Percentiles rank a stretch among this genome's conserved stretches.
Conservation (phyloP, 2,329 filamentous ascomycete genomes). For the Teratosphaeria viscida region DNA sequence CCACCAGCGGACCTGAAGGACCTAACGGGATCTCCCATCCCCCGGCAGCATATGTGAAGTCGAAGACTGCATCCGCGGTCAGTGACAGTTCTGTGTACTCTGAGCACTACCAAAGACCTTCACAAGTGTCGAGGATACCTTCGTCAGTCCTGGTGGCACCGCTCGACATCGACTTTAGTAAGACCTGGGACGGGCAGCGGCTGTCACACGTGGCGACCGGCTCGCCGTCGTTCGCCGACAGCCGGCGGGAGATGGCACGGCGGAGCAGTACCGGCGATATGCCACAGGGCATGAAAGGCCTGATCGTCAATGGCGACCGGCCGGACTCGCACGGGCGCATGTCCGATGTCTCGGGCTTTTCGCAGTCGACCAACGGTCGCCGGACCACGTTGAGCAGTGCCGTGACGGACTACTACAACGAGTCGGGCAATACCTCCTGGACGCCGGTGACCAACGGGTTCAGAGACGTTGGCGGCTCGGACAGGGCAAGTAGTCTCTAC, state of each 20-base stretch:
- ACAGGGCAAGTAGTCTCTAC: constrained; percentile 32
- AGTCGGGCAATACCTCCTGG: constrained; percentile 22
- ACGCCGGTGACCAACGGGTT: constrained; percentile 17
- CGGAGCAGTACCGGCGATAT: constrained; percentile 15
- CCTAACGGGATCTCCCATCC: constrained; percentile 25
- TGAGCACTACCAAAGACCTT: constrained; percentile 31
- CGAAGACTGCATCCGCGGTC: constrained; percentile 21
- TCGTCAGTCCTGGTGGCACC: constrained; percentile 62
- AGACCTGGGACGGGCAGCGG: constrained; percentile 46
- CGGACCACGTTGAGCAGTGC: constrained; percentile 17
- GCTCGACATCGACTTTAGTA: constrained; percentile 45
- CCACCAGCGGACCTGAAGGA: constrained; percentile 26
- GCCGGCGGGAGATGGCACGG: constrained; percentile 31
- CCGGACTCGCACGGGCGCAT: constrained; percentile 4
- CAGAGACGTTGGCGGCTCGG: constrained; percentile 18
- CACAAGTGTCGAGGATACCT: constrained; percentile 31
- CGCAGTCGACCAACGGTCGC: constrained; percentile 12
- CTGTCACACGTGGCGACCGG: constrained; percentile 58
- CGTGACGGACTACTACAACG: constrained; percentile 22
- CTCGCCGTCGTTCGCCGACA: constrained; percentile 59
- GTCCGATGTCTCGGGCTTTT: constrained; percentile 15
- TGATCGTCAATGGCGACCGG: constrained; percentile 18
- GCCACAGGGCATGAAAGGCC: constrained; percentile 18
- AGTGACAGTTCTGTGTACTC: constrained; percentile 36
- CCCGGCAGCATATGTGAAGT: constrained; percentile 23